These are phyloP conservation scores for Penicillium verhagenii DNA, from an alignment of 495 filamentous ascomycete species.

Conservation along the genomic window DNA sequence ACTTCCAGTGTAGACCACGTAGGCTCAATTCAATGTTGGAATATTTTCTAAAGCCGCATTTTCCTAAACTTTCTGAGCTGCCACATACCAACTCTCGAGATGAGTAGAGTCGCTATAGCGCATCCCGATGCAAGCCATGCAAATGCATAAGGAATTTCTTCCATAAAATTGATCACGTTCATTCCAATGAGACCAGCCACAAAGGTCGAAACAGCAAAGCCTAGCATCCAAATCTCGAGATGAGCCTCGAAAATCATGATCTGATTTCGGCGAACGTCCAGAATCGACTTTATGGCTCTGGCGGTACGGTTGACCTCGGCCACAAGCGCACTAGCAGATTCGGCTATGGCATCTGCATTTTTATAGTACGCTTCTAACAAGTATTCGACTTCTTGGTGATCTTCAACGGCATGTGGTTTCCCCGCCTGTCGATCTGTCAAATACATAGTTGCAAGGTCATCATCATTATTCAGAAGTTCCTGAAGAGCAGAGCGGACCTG, in stretches of 20 bases:
- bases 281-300: slow-evolving; percentile 23
- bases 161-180: slow-evolving; percentile 35
- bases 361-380: slow-evolving; percentile 36
- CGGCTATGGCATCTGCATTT: slow-evolving; percentile 26
- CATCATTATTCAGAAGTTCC: slow-evolving; percentile 30
- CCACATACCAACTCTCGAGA: slow-evolving; percentile 25
- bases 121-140: slow-evolving; percentile 15
- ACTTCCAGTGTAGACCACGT: not conserved
- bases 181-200: slow-evolving; percentile 35
- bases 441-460: slow-evolving; percentile 46
- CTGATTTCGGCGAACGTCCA: slow-evolving; percentile 36
- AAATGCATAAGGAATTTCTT: slow-evolving; percentile 30
- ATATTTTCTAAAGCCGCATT: slow-evolving; percentile 16
- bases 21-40: too few relatives aligned
- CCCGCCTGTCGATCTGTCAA: slow-evolving; percentile 36
- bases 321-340: slow-evolving; percentile 24
- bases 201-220: slow-evolving; percentile 28
- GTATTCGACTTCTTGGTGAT: slow-evolving; percentile 39
- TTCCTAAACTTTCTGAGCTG: slow-evolving; percentile 20
- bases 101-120: slow-evolving; percentile 11
- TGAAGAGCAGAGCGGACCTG: slow-evolving; percentile 27
- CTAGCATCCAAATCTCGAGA: slow-evolving; percentile 34
- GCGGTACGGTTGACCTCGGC: slow-evolving; percentile 25
- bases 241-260: slow-evolving; percentile 36
- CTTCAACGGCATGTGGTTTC: slow-evolving; percentile 21